These are phyloP conservation scores for Silene vulgaris DNA, from an alignment of 179 eudicot genomes.

Conservation along the genomic window DNA sequence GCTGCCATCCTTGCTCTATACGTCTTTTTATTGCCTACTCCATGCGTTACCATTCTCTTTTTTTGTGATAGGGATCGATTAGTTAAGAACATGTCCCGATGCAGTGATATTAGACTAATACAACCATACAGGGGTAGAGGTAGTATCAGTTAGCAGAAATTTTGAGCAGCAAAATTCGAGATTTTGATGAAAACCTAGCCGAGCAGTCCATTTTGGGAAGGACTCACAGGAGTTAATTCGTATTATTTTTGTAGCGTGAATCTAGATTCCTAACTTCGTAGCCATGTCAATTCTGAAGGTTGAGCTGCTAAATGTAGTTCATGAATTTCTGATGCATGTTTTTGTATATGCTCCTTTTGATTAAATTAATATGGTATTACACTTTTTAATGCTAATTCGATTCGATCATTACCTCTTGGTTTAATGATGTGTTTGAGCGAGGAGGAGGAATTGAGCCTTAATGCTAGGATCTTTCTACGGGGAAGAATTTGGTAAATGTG, in stretches of 20 bases:
- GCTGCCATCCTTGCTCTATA: neutral
- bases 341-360: neutral
- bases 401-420: no score
- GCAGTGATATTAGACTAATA: neutral
- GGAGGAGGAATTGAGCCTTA: no score
- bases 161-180: neutral
- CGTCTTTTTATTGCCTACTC: neutral
- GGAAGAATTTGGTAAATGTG: no score
- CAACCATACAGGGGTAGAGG: neutral
- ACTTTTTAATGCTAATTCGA: neutral
- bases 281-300: neutral
- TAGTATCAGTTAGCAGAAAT: neutral
- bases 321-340: neutral
- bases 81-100: neutral
- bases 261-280: neutral
- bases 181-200: neutral
- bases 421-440: no score
- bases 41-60: neutral
- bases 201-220: neutral
- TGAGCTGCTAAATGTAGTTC: neutral
- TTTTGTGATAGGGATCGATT: neutral
- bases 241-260: no score
- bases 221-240: neutral
- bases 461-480: no score
- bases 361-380: neutral